These are phyloP conservation scores for Aquilaria yunnanensis DNA, from an alignment of 345 rosid genomes.

Conservation along the genomic window DNA sequence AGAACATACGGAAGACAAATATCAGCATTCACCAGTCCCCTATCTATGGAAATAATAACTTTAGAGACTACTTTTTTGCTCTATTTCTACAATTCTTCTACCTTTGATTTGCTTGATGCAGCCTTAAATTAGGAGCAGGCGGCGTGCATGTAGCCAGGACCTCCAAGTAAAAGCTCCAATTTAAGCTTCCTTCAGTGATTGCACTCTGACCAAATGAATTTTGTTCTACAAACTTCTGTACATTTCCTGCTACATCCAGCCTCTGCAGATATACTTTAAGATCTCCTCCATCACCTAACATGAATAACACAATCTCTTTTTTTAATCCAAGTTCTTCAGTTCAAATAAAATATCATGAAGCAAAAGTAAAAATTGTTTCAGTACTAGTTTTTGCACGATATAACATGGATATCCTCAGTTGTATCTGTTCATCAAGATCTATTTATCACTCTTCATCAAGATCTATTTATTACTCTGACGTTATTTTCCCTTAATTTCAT, in stretches of 20 bases:
- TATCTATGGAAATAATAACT: too few relatives aligned
- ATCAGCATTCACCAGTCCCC: too few relatives aligned
- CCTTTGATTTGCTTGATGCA: too few relatives aligned
- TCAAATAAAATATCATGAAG: not conserved
- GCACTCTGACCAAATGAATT: conserved; percentile 75
- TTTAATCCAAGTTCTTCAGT: not conserved
- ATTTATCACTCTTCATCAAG: too few relatives aligned
- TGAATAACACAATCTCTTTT: not conserved
- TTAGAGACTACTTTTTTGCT: too few relatives aligned
- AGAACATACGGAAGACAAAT: too few relatives aligned
- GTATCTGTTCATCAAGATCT: too few relatives aligned
- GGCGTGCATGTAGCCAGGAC: conserved; percentile 17
- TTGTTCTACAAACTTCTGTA: conserved; percentile 48
- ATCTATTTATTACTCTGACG: too few relatives aligned
- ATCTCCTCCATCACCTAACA: conserved; percentile 63
- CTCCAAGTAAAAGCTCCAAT: conserved; percentile 56
- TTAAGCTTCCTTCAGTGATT: conserved; percentile 39
- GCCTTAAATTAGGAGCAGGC: not conserved
- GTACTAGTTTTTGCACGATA: not conserved
- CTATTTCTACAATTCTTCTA: too few relatives aligned
- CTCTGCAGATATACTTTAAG: conserved; percentile 58
- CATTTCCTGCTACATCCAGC: conserved; percentile 43
- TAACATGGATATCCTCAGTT: not conserved
- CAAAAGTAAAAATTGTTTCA: not conserved
- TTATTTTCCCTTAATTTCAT: too few relatives aligned